Percentiles rank a stretch among this genome's conserved stretches.
These are phyloP conservation scores for Verticillium zaregamsianum DNA, from an alignment of 2,329 filamentous ascomycete genomes.

Conservation along the genomic window DNA sequence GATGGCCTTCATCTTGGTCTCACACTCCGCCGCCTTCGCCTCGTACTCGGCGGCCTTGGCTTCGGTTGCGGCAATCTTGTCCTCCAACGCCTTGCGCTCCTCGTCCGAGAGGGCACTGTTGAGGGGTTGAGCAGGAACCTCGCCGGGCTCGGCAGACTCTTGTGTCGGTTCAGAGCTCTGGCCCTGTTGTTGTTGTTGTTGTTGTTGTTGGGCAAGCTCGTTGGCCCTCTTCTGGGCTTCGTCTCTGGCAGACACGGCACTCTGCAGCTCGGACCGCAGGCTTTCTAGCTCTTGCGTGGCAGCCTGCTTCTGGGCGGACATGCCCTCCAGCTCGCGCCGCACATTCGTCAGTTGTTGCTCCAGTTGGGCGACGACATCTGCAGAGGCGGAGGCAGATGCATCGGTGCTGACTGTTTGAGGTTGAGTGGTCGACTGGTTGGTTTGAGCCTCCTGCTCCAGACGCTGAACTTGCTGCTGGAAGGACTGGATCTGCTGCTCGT, in stretches of 20 bases:
- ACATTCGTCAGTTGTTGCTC: conserved; percentile 45
- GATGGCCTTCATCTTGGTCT: conserved; percentile 58
- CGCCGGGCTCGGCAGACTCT: neutral
- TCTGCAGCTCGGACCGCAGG: conserved; percentile 56
- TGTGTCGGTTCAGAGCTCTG: conserved; percentile 13
- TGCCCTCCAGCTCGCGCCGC: conserved; percentile 60
- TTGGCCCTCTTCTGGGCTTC: conserved; percentile 42
- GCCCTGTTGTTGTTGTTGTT: conserved; percentile 11
- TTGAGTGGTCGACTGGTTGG: conserved; percentile 36
- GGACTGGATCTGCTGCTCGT: conserved; percentile 38
- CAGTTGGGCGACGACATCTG: conserved; percentile 42
- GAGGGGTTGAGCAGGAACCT: conserved; percentile 4
- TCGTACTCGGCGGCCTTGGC: conserved; percentile 49
- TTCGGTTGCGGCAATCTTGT: conserved; percentile 29
- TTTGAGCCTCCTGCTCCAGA: conserved; percentile 27
- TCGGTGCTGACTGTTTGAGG: conserved; percentile 18
- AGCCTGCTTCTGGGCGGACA: conserved; percentile 63
- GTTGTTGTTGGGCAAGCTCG: conserved; percentile 18
- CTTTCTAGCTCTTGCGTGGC: conserved; percentile 60
- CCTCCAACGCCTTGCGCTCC: conserved; percentile 58
- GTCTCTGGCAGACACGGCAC: conserved; percentile 60
- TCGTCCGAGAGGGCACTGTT: conserved; percentile 43
- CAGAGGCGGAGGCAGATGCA: conserved; percentile 35
- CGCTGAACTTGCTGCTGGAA: conserved; percentile 38
- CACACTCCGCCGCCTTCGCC: conserved; percentile 58